Evolutionary conservation across 2,329 filamentous ascomycete genomes (phyloP).

Genomic region (Sporothrix brasiliensis): DNA sequence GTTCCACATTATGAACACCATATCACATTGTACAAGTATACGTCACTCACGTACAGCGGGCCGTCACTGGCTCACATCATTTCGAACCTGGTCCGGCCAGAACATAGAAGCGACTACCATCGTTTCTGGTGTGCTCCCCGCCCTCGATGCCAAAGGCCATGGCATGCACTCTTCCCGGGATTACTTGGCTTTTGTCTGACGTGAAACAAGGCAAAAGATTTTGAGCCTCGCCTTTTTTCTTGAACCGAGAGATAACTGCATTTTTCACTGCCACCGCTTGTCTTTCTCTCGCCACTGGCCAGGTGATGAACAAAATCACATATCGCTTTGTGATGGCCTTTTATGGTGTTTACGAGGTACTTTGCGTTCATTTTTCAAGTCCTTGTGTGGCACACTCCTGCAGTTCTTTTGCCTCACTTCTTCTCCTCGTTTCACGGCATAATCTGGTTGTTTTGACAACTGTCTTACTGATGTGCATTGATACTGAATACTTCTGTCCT

Average conservation of each 20-base stretch:
- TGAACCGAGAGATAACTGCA: neutral
- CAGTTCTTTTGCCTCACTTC: neutral
- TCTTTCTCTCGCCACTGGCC: neutral
- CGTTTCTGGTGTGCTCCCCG: conserved; percentile 15
- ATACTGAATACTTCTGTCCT: neutral
- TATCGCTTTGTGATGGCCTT: neutral
- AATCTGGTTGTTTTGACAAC: conserved; percentile 2
- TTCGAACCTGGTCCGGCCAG: neutral
- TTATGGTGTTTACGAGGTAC: neutral
- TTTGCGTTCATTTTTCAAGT: no score
- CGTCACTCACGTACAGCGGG: neutral
- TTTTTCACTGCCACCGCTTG: neutral
- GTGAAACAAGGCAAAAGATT: neutral
- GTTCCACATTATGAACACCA: no score
- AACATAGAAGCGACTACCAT: neutral
- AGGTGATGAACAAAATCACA: neutral
- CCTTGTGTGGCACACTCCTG: neutral
- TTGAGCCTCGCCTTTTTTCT: neutral
- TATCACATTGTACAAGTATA: neutral
- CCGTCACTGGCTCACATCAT: neutral
- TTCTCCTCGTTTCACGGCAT: conserved; percentile 12
- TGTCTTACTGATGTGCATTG: neutral
- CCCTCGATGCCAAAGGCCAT: conserved; percentile 7
- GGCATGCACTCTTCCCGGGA: neutral
- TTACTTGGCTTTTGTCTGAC: neutral